These are phyloP conservation scores for Selaginella moellendorffii DNA, from an alignment of 75 land plant species.

Conservation along the genomic window DNA sequence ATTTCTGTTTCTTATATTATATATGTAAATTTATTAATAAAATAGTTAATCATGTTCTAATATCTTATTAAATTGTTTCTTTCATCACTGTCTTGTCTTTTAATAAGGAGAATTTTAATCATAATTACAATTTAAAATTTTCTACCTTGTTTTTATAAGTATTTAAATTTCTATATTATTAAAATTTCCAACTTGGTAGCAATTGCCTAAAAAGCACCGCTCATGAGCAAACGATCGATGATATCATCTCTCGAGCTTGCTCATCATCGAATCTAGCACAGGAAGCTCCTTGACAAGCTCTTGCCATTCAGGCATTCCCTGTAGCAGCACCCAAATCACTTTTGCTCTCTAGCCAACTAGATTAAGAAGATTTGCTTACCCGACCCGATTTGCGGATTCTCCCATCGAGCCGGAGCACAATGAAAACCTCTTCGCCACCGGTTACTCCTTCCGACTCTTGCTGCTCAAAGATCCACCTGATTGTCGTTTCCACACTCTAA, in stretches of 20 bases:
- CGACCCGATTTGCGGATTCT: slow-evolving; percentile 82
- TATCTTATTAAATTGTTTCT: no score
- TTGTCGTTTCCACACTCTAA: neutral
- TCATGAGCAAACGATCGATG: no score
- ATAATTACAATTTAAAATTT: no score
- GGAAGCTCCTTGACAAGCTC: slow-evolving; percentile 65
- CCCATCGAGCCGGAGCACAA: slow-evolving; percentile 79
- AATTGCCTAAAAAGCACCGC: no score
- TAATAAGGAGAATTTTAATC: no score
- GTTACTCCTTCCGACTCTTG: slow-evolving; percentile 77
- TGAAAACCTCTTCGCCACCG: slow-evolving; percentile 74
- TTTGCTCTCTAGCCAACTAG: neutral
- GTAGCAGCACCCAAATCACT: slow-evolving; percentile 4
- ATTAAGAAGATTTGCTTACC: slow-evolving; percentile 24
- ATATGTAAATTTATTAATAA: no score
- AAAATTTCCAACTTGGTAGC: no score
- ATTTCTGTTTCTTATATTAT: no score
- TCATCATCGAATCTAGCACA: slow-evolving; percentile 61
- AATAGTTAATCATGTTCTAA: no score
- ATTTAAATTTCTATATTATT: no score
- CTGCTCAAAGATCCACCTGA: slow-evolving; percentile 83
- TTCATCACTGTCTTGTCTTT: no score
- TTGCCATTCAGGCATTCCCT: slow-evolving; percentile 94
- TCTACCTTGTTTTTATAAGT: no score
- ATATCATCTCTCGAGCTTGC: slow-evolving; percentile 69